Evolutionary conservation across 1,284 basidiomycete species (phyloP).

Genomic region (Irpex sp.): DNA sequence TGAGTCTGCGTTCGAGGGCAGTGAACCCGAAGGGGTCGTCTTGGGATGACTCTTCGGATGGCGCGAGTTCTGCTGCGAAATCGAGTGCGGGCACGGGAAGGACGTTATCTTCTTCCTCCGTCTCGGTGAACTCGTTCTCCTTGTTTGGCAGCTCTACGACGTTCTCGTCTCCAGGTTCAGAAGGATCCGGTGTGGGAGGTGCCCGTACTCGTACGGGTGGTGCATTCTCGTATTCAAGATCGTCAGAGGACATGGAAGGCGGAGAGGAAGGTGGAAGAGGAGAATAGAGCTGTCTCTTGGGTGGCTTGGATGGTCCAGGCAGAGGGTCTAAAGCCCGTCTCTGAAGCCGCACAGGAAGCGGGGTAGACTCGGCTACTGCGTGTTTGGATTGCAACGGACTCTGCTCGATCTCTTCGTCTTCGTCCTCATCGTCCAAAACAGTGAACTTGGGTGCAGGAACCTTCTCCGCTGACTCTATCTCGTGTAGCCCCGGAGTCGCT

Average conservation of each 20-base stretch:
- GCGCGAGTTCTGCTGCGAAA: background rate
- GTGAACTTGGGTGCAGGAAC: background rate
- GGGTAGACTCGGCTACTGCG: background rate
- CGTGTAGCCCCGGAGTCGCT: background rate
- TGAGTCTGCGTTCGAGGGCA: conserved; percentile 36
- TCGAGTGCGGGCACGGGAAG: background rate
- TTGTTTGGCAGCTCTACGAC: background rate
- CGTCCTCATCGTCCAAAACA: background rate
- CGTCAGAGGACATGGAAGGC: conserved; percentile 12
- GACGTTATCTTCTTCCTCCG: background rate
- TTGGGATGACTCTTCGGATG: conserved; percentile 11
- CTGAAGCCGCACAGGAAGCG: background rate
- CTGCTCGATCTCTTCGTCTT: background rate
- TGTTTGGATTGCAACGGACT: background rate
- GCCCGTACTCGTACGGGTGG: background rate
- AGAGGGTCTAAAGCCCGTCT: background rate
- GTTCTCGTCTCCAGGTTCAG: background rate
- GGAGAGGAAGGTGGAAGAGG: conserved; percentile 19
- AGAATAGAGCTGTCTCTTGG: conserved; percentile 4
- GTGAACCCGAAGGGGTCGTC: conserved; percentile 43
- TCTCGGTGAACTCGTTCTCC: conserved; percentile 5
- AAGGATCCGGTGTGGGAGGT: background rate
- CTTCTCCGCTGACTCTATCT: background rate
- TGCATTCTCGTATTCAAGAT: conserved; percentile 6
- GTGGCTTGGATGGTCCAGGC: background rate